Conservation (phyloP, 345 rosid genomes). For the Laguncularia racemosa region DNA sequence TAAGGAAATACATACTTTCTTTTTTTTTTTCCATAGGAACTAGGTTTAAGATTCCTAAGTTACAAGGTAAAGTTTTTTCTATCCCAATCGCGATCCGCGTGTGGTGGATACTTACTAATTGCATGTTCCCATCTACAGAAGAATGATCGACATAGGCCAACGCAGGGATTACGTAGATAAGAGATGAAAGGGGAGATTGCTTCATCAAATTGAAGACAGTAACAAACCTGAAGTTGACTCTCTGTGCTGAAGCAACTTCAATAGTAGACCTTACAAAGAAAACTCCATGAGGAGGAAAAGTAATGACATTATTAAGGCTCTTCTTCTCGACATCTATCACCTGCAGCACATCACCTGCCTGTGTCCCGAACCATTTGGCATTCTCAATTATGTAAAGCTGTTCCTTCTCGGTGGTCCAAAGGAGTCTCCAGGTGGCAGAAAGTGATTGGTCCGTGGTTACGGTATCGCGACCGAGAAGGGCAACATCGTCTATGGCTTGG, state of each 20-base stretch:
- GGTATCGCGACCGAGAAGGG: constrained; percentile 41
- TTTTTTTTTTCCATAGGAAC: too few relatives aligned
- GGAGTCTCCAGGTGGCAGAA: constrained; percentile 78
- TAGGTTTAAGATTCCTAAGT: too few relatives aligned
- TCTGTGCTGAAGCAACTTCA: constrained; percentile 63
- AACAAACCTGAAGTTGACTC: constrained; percentile 70
- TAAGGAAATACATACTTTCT: too few relatives aligned
- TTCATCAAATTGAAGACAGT: background rate
- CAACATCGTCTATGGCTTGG: constrained; percentile 57
- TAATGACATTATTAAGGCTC: constrained; percentile 68
- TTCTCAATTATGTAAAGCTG: constrained; percentile 86
- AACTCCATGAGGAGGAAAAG: constrained; percentile 86
- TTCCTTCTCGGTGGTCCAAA: constrained; percentile 96
- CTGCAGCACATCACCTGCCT: constrained; percentile 81
- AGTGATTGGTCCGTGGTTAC: constrained; percentile 57
- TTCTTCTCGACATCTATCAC: constrained; percentile 66
- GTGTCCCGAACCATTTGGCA: constrained; percentile 63
- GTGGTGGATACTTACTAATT: too few relatives aligned
- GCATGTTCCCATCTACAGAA: too few relatives aligned
- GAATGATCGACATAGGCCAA: too few relatives aligned
- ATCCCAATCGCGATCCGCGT: too few relatives aligned
- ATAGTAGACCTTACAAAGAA: constrained; percentile 78
- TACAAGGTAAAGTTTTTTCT: too few relatives aligned
- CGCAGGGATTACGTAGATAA: too few relatives aligned
- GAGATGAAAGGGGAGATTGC: too few relatives aligned